Conservation (phyloP, 495 filamentous ascomycete species). For the Diplogelasinospora grovesii region DNA sequence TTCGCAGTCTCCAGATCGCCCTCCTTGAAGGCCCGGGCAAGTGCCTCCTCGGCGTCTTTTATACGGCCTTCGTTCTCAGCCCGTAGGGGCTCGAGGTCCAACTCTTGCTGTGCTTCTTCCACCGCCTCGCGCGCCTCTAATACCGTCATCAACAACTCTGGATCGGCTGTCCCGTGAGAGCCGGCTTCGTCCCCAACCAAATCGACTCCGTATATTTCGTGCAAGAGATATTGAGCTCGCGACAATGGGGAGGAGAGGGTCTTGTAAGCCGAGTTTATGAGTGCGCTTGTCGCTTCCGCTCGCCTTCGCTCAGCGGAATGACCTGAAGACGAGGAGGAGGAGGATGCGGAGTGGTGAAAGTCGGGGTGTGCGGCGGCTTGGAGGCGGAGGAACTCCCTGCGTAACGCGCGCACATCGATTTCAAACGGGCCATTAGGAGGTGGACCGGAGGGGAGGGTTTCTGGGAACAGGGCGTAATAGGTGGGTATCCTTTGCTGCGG, state of each 20-base stretch:
- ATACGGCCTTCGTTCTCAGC: slow-evolving; percentile 64
- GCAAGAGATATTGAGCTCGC: slow-evolving; percentile 79
- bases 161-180: slow-evolving; percentile 55
- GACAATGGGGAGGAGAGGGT: slow-evolving; percentile 69
- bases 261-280: slow-evolving; percentile 84
- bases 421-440: slow-evolving; percentile 72
- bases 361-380: slow-evolving; percentile 81
- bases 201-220: slow-evolving; percentile 60
- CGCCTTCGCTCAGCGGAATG: slow-evolving; percentile 24
- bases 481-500: slow-evolving; percentile 8
- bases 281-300: slow-evolving; percentile 66
- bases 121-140: slow-evolving; percentile 81
- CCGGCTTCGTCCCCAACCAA: slow-evolving; percentile 68
- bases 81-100: slow-evolving; percentile 53
- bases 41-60: slow-evolving; percentile 42
- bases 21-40: slow-evolving; percentile 57
- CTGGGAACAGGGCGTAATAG: slow-evolving; percentile 84
- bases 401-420: slow-evolving; percentile 60
- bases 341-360: slow-evolving; percentile 48
- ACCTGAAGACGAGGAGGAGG: slow-evolving; percentile 5
- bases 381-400: slow-evolving; percentile 76
- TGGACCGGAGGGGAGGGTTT: slow-evolving; percentile 69
- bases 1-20: slow-evolving; percentile 63
- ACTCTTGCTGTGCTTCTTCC: slow-evolving; percentile 65
- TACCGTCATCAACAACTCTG: slow-evolving; percentile 75